These are phyloP conservation scores for Escovopsis sp. DNA, from an alignment of 2,329 filamentous ascomycete genomes.

Conservation along the genomic window DNA sequence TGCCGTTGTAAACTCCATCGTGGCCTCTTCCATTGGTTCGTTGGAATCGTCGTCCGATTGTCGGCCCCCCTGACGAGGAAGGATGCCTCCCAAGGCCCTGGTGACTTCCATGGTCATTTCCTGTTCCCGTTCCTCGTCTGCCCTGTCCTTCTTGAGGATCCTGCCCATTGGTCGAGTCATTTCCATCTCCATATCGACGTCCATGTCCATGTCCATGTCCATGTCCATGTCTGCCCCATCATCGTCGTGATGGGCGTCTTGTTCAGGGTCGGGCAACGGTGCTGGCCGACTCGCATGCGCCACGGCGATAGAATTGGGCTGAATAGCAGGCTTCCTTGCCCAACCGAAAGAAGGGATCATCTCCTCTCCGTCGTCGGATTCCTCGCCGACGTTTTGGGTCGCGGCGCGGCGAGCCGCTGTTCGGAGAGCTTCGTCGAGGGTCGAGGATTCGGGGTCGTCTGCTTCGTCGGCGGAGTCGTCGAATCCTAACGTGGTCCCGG, in stretches of 20 bases:
- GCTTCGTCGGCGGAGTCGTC: conserved; percentile 44
- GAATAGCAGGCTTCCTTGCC: conserved; percentile 41
- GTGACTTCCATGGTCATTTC: conserved; percentile 95
- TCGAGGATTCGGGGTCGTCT: conserved; percentile 32
- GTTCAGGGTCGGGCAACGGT: conserved; percentile 4
- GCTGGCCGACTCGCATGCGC: conserved; percentile 24
- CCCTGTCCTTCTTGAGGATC: conserved; percentile 27
- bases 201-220: conserved; percentile 24
- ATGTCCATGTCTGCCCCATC: conserved; percentile 18
- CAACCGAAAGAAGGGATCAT: conserved; percentile 64
- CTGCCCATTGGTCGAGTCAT: conserved; percentile 39
- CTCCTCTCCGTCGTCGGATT: conserved; percentile 51
- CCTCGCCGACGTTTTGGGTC: conserved; percentile 37
- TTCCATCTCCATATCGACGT: conserved; percentile 38
- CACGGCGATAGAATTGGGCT: conserved; percentile 17
- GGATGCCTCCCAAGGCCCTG: conserved; percentile 62
- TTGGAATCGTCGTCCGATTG: conserved; percentile 15
- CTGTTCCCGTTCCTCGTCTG: conserved; percentile 31
- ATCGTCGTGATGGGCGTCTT: conserved; percentile 13
- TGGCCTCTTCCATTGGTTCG: conserved; percentile 25
- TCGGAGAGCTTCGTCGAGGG: conserved; percentile 62
- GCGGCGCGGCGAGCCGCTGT: conserved; percentile 62
- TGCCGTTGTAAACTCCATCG: conserved; percentile 72
- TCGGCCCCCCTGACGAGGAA: conserved; percentile 27
- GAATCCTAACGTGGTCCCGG: conserved; percentile 50